These are phyloP conservation scores for Pyrenula aspistea DNA, from an alignment of 495 filamentous ascomycete genomes.

Conservation along the genomic window DNA sequence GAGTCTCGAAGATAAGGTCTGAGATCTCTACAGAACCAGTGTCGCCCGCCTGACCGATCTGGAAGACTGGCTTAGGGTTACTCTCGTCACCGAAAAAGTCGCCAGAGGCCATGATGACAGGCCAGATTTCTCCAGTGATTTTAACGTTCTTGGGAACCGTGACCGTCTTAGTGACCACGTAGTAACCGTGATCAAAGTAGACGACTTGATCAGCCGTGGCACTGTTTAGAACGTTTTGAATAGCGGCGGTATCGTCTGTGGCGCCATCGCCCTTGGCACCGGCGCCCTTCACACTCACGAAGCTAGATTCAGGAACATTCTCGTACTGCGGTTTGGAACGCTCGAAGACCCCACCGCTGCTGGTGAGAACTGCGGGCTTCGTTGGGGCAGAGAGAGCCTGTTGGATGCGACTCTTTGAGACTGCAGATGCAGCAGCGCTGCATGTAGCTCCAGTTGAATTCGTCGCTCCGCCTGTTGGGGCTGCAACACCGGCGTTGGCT, in stretches of 20 bases:
- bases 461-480: not conserved
- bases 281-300: slow-evolving; percentile 61
- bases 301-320: slow-evolving; percentile 37
- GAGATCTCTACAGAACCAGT: slow-evolving; percentile 70
- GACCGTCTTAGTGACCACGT: slow-evolving; percentile 73
- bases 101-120: slow-evolving; percentile 76
- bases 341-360: slow-evolving; percentile 45
- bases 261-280: slow-evolving; percentile 71
- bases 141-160: slow-evolving; percentile 64
- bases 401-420: slow-evolving; percentile 26
- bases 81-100: slow-evolving; percentile 53
- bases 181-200: slow-evolving; percentile 88
- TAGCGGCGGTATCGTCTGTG: slow-evolving; percentile 44
- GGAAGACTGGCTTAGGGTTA: slow-evolving; percentile 61
- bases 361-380: slow-evolving; percentile 49
- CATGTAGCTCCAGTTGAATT: not conserved
- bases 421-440: slow-evolving; percentile 5
- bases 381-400: slow-evolving; percentile 23
- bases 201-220: slow-evolving; percentile 52
- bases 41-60: slow-evolving; percentile 71
- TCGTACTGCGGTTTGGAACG: slow-evolving; percentile 69
- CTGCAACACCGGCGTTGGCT: not conserved
- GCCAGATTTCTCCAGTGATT: slow-evolving; percentile 87
- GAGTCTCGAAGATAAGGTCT: slow-evolving; percentile 70
- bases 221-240: slow-evolving; percentile 63